Conservation (phyloP, 1,284 basidiomycete genomes). For the Heterobasidion occidentale region DNA sequence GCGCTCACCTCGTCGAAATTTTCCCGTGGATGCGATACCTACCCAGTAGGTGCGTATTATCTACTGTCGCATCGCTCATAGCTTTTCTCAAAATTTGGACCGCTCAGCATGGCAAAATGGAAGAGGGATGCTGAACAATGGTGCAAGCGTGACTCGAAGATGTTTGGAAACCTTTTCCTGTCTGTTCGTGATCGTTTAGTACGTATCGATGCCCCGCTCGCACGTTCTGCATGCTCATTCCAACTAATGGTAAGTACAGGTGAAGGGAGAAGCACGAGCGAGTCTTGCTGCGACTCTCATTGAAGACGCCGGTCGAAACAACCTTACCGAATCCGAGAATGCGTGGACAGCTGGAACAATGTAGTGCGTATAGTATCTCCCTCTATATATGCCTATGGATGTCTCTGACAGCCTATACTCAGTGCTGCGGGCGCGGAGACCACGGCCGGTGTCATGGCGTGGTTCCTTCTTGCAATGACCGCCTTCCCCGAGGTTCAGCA, state of each 20-base stretch:
- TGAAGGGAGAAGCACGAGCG: constrained; percentile 3
- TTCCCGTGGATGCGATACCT: constrained; percentile 5
- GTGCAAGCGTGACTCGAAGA: constrained; percentile 8
- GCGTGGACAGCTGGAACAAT: constrained; percentile 10
- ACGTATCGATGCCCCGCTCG: not conserved
- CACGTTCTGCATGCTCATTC: not conserved
- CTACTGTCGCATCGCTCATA: not conserved
- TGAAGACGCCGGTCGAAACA: constrained; percentile 4
- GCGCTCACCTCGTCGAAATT: constrained; percentile 1
- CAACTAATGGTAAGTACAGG: not conserved
- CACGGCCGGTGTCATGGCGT: constrained; percentile 1
- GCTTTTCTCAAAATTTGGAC: not conserved
- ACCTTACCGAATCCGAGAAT: constrained; percentile 4
- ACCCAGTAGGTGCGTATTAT: constrained; percentile 1
- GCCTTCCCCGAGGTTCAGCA: constrained; percentile 9
- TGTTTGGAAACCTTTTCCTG: constrained; percentile 12
- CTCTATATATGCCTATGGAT: not conserved
- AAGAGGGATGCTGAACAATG: constrained; percentile 14
- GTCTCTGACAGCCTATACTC: not conserved
- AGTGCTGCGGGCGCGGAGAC: constrained; percentile 4
- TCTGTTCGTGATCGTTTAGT: constrained; percentile 14
- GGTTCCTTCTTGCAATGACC: constrained; percentile 10
- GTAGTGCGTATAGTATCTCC: constrained; percentile 5
- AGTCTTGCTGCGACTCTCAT: constrained; percentile 3
- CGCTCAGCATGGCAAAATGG: constrained; percentile 16